Base-by-base conservation (phyloP, 139 green algal species). In the Zygnema circumcarinatum region DNA sequence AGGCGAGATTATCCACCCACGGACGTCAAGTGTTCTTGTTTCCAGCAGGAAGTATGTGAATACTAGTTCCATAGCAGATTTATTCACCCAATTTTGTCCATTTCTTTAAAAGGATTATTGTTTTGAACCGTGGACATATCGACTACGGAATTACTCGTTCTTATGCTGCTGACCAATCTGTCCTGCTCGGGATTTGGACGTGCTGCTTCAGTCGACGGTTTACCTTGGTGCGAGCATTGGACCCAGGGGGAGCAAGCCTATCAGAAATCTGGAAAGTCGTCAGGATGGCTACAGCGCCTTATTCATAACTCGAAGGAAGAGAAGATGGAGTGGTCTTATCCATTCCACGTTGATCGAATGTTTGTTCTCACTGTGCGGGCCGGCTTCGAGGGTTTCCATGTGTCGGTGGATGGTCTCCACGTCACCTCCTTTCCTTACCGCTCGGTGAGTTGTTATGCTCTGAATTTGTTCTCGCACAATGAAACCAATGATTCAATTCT, bases 331-430 rank as follows among this genome's bases (percentile, higher is more conserved):
- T 86, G 84, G 76, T 41, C 75, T 35, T 89, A 84, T 33, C 84
- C 84, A 2, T 89, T 89, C 21, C 35, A 81, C 3, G 7, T 52
- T 22, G n/a, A 76, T 22, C 32, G 32, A 32, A 32, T 88, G n/a
- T 89, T 89, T 76, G 76, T 89, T 29, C 42, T 85, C 2, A 88
- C 81, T 31, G 29, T 89, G 21, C 52, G 84, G n/a, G 84, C 84
- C 0, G 84, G 84, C 32, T 89, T 41, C 32, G 84, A 89, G 76
- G 84, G 84, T 54, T 89, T 89, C 75, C 84, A 89, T 29, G 76
- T 89, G 0, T 79, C 31, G 0, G 84, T 89, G 16, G 84, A 89
- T 35, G 84, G 84, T 67, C 53, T 87, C 52, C 84, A 89, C 84
- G 40, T 79, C n/a, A 56, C 84, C 1, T 89, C 84, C 42, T 89